Conservation (phyloP, 2,329 filamentous ascomycete genomes). For the Diaporthe humulicola region DNA sequence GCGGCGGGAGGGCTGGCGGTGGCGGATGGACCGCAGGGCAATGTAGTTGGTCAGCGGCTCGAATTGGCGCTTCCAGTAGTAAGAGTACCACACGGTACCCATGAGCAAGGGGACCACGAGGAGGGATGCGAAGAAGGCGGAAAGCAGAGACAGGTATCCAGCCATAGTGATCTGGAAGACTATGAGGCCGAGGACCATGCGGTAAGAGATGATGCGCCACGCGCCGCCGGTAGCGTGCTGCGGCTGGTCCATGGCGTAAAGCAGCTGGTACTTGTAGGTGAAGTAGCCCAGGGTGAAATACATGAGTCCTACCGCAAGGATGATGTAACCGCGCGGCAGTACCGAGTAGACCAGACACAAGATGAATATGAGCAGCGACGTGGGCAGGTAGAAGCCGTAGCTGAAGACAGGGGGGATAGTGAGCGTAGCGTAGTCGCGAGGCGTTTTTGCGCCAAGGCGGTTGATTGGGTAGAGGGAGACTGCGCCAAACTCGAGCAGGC, state of each 20-base stretch:
- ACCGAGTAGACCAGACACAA: slow-evolving; percentile 96
- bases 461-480: slow-evolving; percentile 87
- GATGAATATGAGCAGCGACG: slow-evolving; percentile 92
- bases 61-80: slow-evolving; percentile 84
- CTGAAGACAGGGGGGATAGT: slow-evolving; percentile 88
- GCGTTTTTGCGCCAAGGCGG: slow-evolving; percentile 84
- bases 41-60: slow-evolving; percentile 94
- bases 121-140: slow-evolving; percentile 79
- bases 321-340: slow-evolving; percentile 81
- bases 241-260: slow-evolving; percentile 98
- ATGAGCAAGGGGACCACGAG: slow-evolving; percentile 82
- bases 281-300: slow-evolving; percentile 90
- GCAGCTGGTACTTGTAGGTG: slow-evolving; percentile 95
- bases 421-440: slow-evolving; percentile 88
- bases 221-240: slow-evolving; percentile 93
- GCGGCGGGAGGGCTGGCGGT: slow-evolving; percentile 56
- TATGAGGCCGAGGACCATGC: slow-evolving; percentile 85
- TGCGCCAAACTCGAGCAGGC: slow-evolving; percentile 89
- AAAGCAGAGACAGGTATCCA: slow-evolving; percentile 82
- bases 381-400: slow-evolving; percentile 96
- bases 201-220: slow-evolving; percentile 97
- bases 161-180: slow-evolving; percentile 94
- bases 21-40: slow-evolving; percentile 85
- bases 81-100: slow-evolving; percentile 89
- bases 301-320: slow-evolving; percentile 84